Evolutionary conservation across 2,329 filamentous ascomycete species (phyloP), one percentile per base, ranked within the genome.

Genomic region (Fusarium armeniacum): DNA sequence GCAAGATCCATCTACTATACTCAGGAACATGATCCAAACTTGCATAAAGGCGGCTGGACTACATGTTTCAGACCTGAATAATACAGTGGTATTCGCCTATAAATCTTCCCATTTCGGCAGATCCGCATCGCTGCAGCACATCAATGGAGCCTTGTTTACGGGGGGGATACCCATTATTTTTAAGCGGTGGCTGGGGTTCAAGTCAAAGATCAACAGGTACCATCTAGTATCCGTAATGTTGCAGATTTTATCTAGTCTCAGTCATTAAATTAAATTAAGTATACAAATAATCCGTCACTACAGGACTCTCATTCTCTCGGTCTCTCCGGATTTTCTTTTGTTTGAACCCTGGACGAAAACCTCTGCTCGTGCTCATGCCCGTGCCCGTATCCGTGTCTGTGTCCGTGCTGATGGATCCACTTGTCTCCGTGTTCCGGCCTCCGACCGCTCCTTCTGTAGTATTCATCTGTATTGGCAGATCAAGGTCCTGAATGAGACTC

Each of bases 181-280:
- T 38, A 52, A 38, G 44, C 36, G 45, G 53, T 70, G 67, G 67
- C 50, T 70, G 67, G 58, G 45, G 32, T 45, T 28, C 33, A 26
- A 28, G 49, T 38, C 18, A 15, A 45, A 59, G 67, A 70, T 70
- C 67, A 70, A 46, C 67, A 70, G 67, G 67, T 54, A 70, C 67
- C 24, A 70, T 70, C 67, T 30, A 30, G 28, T 38, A 20, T 38
- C 36, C 10, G 33, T 18, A 6, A 30, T 36, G 22, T 53, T 35
- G 38, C 30, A 50, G 43, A 38, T 60, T 60, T 15, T 15, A 33
- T 33, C 13, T 53, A 46, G 54, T 38, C 13, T 33, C 32, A 33
- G 32, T 30, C 28, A 30, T 30, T 30, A 33, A 33, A 26, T 26
- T 26, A 26, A 45, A 47, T 51, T 36, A 67, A 33, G 45, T 67